Conservation (phyloP, 2,329 filamentous ascomycete species). For the Penicillium capsulatum region DNA sequence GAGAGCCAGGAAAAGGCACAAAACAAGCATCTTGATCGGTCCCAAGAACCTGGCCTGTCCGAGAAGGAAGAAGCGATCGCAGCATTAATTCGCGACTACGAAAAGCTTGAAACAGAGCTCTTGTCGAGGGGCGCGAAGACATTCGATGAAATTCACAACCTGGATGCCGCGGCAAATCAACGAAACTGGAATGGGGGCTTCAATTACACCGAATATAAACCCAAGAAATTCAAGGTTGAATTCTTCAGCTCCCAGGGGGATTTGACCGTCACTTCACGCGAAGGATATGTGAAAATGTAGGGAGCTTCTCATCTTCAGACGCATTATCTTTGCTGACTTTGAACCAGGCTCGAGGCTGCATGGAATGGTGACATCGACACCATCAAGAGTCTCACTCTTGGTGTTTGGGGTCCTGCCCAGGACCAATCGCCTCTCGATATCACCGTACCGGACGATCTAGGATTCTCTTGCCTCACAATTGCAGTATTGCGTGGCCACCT, state of each 20-base stretch:
- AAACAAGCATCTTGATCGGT: background rate
- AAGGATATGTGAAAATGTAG: constrained; percentile 62
- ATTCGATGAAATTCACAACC: constrained; percentile 59
- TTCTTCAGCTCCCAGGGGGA: constrained; percentile 37
- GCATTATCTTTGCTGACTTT: constrained; percentile 43
- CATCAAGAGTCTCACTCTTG: constrained; percentile 44
- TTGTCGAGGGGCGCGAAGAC: constrained; percentile 60
- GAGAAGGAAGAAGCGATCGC: constrained; percentile 57
- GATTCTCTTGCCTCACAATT: constrained; percentile 62
- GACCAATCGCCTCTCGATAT: constrained; percentile 61
- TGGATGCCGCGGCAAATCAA: no score
- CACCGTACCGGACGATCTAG: constrained; percentile 51
- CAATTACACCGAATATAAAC: background rate
- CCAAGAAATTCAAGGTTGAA: constrained; percentile 45
- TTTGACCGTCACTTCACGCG: constrained; percentile 49
- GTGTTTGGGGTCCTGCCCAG: constrained; percentile 41
- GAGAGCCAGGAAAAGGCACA: background rate
- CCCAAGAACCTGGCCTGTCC: constrained; percentile 12
- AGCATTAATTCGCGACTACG: constrained; percentile 50
- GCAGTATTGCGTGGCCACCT: constrained; percentile 64
- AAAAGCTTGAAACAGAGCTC: constrained; percentile 54
- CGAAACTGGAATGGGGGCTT: no score
- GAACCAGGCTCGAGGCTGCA: constrained; percentile 57
- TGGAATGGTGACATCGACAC: constrained; percentile 65
- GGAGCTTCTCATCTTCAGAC: no score